These are phyloP conservation scores for Tuber calosporum DNA, from an alignment of 495 filamentous ascomycete species.

Conservation along the genomic window DNA sequence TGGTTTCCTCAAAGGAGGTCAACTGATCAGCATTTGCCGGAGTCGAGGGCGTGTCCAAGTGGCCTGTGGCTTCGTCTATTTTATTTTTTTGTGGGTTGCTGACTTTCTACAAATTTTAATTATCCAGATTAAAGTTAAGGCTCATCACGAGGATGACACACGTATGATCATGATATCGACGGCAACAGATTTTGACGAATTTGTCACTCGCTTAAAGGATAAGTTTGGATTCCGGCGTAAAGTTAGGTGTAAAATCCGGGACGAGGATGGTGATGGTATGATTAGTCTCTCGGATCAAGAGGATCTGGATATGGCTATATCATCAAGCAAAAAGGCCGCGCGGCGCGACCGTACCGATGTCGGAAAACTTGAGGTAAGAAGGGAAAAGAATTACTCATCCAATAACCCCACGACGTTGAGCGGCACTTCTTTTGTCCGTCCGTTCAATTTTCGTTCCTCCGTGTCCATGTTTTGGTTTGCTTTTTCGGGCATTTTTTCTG, in stretches of 20 bases:
- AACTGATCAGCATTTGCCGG: neutral
- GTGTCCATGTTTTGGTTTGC: neutral
- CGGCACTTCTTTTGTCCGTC: neutral
- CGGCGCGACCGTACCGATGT: constrained; percentile 68
- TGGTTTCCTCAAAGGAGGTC: neutral
- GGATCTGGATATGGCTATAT: constrained; percentile 80
- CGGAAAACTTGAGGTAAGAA: constrained; percentile 89
- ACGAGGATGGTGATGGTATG: constrained; percentile 83
- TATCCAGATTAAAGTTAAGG: constrained; percentile 70
- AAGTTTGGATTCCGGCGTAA: constrained; percentile 69
- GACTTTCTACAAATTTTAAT: neutral
- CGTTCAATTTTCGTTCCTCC: neutral
- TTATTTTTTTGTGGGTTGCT: constrained; percentile 4
- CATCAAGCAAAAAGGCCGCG: constrained; percentile 58
- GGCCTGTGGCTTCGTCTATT: neutral
- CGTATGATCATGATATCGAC: constrained; percentile 82
- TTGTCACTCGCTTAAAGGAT: constrained; percentile 66
- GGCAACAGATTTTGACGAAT: constrained; percentile 63
- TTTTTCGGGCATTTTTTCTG: neutral
- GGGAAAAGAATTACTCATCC: neutral
- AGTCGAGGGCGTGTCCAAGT: neutral
- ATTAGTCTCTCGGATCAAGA: constrained; percentile 96
- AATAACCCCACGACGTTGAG: neutral
- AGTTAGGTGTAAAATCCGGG: constrained; percentile 77
- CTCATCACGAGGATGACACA: constrained; percentile 86